Percentiles rank a stretch among this genome's conserved stretches.
Evolutionary conservation across 192 early-diverging fungal species (phyloP).

Genomic region (Entomortierella beljakovae): DNA sequence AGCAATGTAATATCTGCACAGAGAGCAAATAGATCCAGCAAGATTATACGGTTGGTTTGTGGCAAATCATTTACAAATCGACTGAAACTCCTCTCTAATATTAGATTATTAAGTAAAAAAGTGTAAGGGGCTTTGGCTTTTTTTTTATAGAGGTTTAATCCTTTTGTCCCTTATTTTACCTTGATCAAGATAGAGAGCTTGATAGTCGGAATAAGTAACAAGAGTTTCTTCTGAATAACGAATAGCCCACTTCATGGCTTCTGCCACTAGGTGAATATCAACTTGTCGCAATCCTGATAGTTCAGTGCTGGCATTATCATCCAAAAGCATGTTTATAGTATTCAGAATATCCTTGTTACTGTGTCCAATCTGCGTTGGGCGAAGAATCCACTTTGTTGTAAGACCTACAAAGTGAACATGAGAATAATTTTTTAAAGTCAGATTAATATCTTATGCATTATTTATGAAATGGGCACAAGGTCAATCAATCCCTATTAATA

Average conservation of each 20-base stretch:
- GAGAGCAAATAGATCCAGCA: slow-evolving; percentile 48
- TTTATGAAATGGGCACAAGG: too few species aligned
- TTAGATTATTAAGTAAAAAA: neutral
- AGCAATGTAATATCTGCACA: slow-evolving; percentile 50
- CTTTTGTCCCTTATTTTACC: slow-evolving; percentile 19
- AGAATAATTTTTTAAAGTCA: neutral
- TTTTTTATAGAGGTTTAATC: neutral
- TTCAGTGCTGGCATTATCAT: slow-evolving; percentile 47
- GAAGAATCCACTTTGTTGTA: slow-evolving; percentile 48
- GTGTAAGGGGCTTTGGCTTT: neutral
- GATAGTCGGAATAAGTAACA: slow-evolving; percentile 46
- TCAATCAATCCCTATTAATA: too few species aligned
- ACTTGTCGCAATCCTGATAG: slow-evolving; percentile 40
- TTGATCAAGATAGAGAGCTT: slow-evolving; percentile 48
- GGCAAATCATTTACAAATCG: slow-evolving; percentile 40
- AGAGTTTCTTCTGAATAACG: slow-evolving; percentile 48
- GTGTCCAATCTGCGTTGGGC: slow-evolving; percentile 37
- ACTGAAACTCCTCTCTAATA: slow-evolving; percentile 36
- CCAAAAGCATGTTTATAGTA: slow-evolving; percentile 42
- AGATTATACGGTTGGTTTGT: slow-evolving; percentile 36
- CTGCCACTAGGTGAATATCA: slow-evolving; percentile 47
- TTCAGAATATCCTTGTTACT: slow-evolving; percentile 28
- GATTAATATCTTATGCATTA: neutral
- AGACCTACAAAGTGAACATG: slow-evolving; percentile 22
- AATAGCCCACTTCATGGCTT: slow-evolving; percentile 56